These are phyloP conservation scores for Phyllosticta paracitricarpa DNA, from an alignment of 2,329 filamentous ascomycete genomes.

Conservation along the genomic window DNA sequence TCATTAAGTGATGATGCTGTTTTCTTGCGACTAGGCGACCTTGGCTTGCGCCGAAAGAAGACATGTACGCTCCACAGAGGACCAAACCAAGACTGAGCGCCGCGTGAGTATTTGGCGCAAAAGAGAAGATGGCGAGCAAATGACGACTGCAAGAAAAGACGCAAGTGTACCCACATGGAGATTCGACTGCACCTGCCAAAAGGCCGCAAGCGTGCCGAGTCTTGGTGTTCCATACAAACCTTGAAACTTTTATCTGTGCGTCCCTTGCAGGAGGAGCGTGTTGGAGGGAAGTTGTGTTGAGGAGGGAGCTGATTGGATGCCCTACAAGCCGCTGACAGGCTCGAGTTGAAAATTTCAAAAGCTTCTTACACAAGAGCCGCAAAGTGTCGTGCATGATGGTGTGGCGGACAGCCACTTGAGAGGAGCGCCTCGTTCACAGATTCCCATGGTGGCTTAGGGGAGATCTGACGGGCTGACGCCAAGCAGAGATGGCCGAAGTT, in stretches of 20 bases:
- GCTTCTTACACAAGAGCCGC: not conserved
- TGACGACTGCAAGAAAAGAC: not conserved
- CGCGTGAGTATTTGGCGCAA: not conserved
- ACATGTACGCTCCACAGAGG: not conserved
- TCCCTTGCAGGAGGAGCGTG: not conserved
- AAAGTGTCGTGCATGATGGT: not conserved
- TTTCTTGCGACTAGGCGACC: not conserved
- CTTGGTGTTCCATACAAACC: not conserved
- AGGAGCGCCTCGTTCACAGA: not conserved
- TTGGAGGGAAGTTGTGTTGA: not conserved
- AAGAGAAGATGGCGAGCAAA: not conserved
- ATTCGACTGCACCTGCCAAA: not conserved
- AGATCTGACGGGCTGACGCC: not conserved
- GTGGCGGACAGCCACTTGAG: not conserved
- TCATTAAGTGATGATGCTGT: not conserved
- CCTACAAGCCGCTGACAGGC: not conserved
- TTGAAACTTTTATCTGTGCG: not conserved
- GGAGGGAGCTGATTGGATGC: not conserved
- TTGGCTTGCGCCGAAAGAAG: not conserved
- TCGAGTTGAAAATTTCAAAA: not conserved
- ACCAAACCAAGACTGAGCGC: not conserved
- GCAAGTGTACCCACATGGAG: not conserved
- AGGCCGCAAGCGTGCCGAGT: not conserved
- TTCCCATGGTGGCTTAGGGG: not conserved
- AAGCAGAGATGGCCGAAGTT: not conserved